Base-by-base conservation (phyloP, 768 basidiomycete species). In the Tylopilus sp. region DNA sequence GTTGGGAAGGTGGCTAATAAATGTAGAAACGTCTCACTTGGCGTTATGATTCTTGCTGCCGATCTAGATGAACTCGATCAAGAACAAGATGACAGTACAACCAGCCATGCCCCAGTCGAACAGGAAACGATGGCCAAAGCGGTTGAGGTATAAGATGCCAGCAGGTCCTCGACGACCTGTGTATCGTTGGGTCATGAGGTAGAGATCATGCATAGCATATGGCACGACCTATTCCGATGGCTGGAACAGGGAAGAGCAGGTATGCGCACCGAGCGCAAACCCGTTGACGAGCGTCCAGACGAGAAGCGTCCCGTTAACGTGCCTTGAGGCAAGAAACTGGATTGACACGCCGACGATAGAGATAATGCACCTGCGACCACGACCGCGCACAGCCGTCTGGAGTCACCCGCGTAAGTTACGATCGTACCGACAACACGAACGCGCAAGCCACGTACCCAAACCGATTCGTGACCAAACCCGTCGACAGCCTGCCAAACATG, bases 21-120 rank as follows among this genome's bases (percentile, higher is more conserved):
- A 66, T 1, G 58, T 55, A 19, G 55, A 55, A 19, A 66, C 56
- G 11, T 60, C 44, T 64, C 60, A 62, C 41, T 63, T 63, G 28
- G 59, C 61, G 19, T 24, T 29, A 25, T 58, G 56, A 13, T 54
- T 22, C 11, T 21, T 21, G 9, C 29, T 55, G 0, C 52, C 55
- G 33, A 62, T 64, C 64, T 64, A 68, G n/a, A 58, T 52, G 50
- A 68, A 68, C 10, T 64, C 64, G 3, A 67, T 67, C 51, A 62
- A 29, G 44, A 66, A 33, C 12, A 67, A 29, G 31, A 67, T 63
- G 28, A 56, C 2, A 1, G 67, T 62, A 26, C 59, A 62, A 1
- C 47, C 53, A 2, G 53, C 43, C 62, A 67, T 69, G 7, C 64
- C 66, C 63, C 66, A 68, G 45, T 58, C 63, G 45, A 67, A 67